phyloP scores from a whole-genome alignment of 2,329 filamentous ascomycete species.

The Fusarium illudens region DNA sequence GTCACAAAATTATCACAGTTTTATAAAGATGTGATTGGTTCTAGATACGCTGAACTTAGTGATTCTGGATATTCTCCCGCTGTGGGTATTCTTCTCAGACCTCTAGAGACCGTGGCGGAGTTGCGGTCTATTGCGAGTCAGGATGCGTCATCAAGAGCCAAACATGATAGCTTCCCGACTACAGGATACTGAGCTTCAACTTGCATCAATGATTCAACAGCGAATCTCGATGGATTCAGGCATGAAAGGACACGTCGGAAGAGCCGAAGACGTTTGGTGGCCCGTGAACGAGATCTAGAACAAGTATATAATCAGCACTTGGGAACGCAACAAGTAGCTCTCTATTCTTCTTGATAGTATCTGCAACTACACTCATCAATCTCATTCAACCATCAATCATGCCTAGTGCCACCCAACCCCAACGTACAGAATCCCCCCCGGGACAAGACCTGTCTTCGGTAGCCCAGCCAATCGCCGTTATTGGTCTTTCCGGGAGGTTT shows the following conservation, averaged over 20 bases:
- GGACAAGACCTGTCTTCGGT: background rate
- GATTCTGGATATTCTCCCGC: background rate
- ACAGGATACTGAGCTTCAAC: background rate
- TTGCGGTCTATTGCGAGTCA: background rate
- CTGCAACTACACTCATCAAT: background rate
- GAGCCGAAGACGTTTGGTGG: background rate
- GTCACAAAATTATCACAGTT: background rate
- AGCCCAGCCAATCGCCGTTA: constrained; percentile 45
- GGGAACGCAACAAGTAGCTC: background rate
- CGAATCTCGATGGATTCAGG: background rate
- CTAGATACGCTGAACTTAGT: background rate
- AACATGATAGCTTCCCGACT: background rate
- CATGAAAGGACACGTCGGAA: background rate
- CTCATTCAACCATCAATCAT: background rate
- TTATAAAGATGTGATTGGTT: background rate
- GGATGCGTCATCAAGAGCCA: background rate
- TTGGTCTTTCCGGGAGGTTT: constrained; percentile 58
- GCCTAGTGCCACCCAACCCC: background rate
- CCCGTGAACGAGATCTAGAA: background rate
- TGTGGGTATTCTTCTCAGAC: background rate
- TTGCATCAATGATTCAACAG: background rate
- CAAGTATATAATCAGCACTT: background rate
- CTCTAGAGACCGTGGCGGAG: background rate
- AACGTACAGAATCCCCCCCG: background rate
- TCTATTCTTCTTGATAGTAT: background rate